phyloP scores from a whole-genome alignment of 2,329 filamentous ascomycete genomes.

The Cladosporium sp. region DNA sequence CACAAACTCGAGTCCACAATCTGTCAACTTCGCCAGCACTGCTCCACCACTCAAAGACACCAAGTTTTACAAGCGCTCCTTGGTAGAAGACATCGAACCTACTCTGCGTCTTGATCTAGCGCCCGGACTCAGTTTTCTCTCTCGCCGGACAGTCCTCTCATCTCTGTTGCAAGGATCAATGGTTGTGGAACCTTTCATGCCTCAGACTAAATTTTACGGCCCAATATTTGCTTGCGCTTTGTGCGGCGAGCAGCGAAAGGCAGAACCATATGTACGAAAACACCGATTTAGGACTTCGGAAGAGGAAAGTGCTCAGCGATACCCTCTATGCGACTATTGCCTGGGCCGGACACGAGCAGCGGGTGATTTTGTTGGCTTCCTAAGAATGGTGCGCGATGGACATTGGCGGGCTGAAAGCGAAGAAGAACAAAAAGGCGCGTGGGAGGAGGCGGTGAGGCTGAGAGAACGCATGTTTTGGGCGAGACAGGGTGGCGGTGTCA shows the following conservation, averaged over 20 bases:
- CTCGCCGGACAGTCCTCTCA: constrained; percentile 77
- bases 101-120: constrained; percentile 86
- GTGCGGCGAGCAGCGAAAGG: constrained; percentile 79
- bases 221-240: constrained; percentile 73
- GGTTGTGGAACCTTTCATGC: constrained; percentile 79
- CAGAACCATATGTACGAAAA: constrained; percentile 69
- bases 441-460: constrained; percentile 89
- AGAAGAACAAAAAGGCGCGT: constrained; percentile 81
- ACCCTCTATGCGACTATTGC: constrained; percentile 88
- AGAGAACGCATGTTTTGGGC: constrained; percentile 98
- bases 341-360: constrained; percentile 79
- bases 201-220: constrained; percentile 53
- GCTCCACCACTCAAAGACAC: constrained; percentile 77
- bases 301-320: constrained; percentile 79
- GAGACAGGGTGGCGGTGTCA: constrained; percentile 83
- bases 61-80: constrained; percentile 87
- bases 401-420: constrained; percentile 83
- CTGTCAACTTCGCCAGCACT: constrained; percentile 31
- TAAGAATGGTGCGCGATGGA: constrained; percentile 88
- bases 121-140: constrained; percentile 90
- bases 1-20: constrained; percentile 30
- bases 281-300: constrained; percentile 90
- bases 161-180: constrained; percentile 82
- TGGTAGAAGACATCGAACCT: constrained; percentile 91
- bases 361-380: constrained; percentile 88